Conservation (phyloP, 1,139 yeast genomes). For the Taiozyma sp. region DNA sequence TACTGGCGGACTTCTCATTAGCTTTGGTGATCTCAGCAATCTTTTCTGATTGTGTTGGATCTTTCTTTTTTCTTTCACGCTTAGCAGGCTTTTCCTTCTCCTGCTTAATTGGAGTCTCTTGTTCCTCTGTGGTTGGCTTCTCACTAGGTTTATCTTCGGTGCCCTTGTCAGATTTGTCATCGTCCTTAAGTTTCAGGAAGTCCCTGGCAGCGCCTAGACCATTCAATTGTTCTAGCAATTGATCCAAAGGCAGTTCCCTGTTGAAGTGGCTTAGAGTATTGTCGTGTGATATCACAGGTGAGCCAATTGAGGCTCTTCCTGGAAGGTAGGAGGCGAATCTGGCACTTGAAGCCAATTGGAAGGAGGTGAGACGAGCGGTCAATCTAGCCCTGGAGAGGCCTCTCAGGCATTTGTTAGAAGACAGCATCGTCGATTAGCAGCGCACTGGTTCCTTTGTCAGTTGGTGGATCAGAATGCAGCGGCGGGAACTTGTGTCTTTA, state of each 20-base stretch:
- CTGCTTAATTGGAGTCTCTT: slow-evolving; percentile 4
- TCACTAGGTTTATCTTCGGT: slow-evolving; percentile 8
- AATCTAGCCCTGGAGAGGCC: not conserved
- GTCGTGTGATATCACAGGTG: not conserved
- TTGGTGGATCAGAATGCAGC: not conserved
- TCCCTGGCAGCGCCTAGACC: slow-evolving; percentile 10
- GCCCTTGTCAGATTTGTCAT: not conserved
- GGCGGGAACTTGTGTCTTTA: not conserved
- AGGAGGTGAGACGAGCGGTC: not conserved
- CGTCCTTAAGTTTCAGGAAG: slow-evolving; percentile 9
- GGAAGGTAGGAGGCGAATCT: slow-evolving; percentile 7
- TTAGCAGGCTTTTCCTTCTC: slow-evolving; percentile 8
- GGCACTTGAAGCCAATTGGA: not conserved
- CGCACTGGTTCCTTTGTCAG: not conserved
- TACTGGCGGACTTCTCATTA: not conserved
- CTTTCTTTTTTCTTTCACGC: slow-evolving; percentile 12
- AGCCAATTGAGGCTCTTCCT: not conserved
- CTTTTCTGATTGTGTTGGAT: slow-evolving; percentile 13
- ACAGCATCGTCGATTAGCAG: slow-evolving; percentile 1
- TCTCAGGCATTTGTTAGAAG: slow-evolving; percentile 1
- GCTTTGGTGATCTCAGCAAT: slow-evolving; percentile 7
- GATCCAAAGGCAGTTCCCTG: slow-evolving; percentile 13
- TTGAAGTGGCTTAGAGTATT: not conserved
- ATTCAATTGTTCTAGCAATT: slow-evolving; percentile 18
- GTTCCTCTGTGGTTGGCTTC: slow-evolving; percentile 5